Evolutionary conservation across 331 rosid genomes (phyloP), one percentile per base, ranked within the genome.

Genomic region (Quercus phellos): DNA sequence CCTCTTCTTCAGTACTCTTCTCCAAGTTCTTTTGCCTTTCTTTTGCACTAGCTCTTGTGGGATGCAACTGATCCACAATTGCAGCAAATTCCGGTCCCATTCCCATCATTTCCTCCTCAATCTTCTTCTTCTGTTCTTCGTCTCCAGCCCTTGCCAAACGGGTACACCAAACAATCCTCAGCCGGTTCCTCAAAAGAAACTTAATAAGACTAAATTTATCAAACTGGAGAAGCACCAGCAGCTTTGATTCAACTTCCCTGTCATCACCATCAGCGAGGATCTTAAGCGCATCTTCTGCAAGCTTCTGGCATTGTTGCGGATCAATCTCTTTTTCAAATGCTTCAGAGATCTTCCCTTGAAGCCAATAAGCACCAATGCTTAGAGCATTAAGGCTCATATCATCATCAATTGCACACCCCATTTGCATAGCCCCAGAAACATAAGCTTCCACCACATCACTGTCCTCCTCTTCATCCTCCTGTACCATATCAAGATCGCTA

Each of bases 311-410:
- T 24, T 92, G 97, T 30, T 90, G 93, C 4, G 98, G 94, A 86
- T 94, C 98, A 80, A 92, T 90, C 82, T 79, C 91, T 78, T 91
- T 96, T 68, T 91, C 98, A 72, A 84, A 94, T 22, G 98, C 97
- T 74, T 80, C 92, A 32, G 99, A 94, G 50, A 94, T 92, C 83
- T 92, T 94, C 88, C 99, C 85, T 85, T 95, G 99, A 72, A 95
- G 91, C 99, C 99, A 92, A 84, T 92, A 94, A 5, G 98, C 98
- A 87, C 90, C 98, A 70, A 94, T 90, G 83, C 91, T 97, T 86
- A 90, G 97, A 70, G 93, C 98, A 84, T 92, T 90, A 17, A 94
- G 90, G 74, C 79, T 79, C 97, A 85, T 89, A 5, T 94, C 97
- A 77, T 94, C 97, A 75, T 94, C 99, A 72, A 92, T 87, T 38